Base-by-base conservation (phyloP, 164 flowering plant species). In the Magnolia kwangsiensis region DNA sequence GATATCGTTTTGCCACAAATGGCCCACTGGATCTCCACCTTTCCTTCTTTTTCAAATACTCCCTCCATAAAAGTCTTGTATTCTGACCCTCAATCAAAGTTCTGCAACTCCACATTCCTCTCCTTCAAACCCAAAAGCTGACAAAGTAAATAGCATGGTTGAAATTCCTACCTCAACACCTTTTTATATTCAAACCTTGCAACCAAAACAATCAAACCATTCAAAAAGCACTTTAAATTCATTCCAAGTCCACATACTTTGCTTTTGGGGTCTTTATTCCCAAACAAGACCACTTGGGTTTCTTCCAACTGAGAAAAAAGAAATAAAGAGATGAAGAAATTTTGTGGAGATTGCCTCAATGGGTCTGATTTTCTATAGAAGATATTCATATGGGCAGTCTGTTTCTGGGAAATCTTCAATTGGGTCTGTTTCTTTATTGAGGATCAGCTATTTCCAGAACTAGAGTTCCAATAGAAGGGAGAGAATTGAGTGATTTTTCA, bases 91-190 rank as follows among this genome's bases (percentile, higher is more conserved):
- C 70, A 10, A 19, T 6, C n/a, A 7, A n/a, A n/a, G 49, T 6
- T 73, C 80, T 78, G 79, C 74, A 61, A 78, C 61, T 64, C 76
- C 83, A 80, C 80, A 72, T 58, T 20, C 21, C 71, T 71, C 72
- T 73, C 65, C 63, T 45, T 31, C 31, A 73, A 72, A 24, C 67
- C 66, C 50, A 80, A 80, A 74, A 29, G 78, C 50, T 67, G 72
- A 29, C 19, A 75, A 70, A 75, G 76, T 69, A 77, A 71, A 68
- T 72, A 76, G 80, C 84, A 79, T 75, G 72, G 78, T 79, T 74
- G 78, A 81, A 79, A 45, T 67, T 74, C 68, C 69, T 73, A 37
- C 45, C 29, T 51, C 73, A 37, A 31, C 69, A 11, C 51, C 19
- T 65, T 75, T 59, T 74, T 63, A 50, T 75, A 51, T 69, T 73